Evolutionary conservation across 805 yeast species (phyloP).

Genomic region (Candida odintsovae): DNA sequence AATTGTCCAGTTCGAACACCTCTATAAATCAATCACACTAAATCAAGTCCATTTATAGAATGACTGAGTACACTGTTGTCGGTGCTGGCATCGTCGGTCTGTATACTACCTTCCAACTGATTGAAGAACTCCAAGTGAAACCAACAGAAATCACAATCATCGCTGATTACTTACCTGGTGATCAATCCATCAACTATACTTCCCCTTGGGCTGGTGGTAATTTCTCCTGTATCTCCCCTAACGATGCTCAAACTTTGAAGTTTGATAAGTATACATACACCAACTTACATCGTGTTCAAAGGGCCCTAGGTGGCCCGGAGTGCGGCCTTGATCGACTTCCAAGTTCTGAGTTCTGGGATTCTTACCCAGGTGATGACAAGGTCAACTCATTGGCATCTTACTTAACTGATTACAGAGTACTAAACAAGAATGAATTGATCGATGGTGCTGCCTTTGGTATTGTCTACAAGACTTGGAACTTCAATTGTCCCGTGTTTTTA

Average conservation of each 20-base stretch:
- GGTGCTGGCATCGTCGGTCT: conserved; percentile 67
- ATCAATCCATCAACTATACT: conserved; percentile 64
- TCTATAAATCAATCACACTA: not conserved
- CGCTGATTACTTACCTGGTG: conserved; percentile 74
- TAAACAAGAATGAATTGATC: conserved; percentile 37
- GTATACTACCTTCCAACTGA: conserved; percentile 49
- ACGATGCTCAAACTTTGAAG: conserved; percentile 41
- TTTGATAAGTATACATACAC: conserved; percentile 56
- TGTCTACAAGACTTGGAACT: conserved; percentile 53
- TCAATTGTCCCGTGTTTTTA: conserved; percentile 64
- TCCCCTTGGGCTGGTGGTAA: conserved; percentile 80
- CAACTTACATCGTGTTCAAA: conserved; percentile 38
- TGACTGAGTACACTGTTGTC: conserved; percentile 23
- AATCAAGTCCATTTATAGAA: not conserved
- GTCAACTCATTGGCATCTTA: conserved; percentile 42
- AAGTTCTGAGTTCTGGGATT: conserved; percentile 59
- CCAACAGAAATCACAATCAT: conserved; percentile 45
- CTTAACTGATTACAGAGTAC: conserved; percentile 38
- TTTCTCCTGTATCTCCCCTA: conserved; percentile 55
- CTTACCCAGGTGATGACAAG: conserved; percentile 39
- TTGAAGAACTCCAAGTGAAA: conserved; percentile 34
- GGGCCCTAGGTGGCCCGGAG: conserved; percentile 36
- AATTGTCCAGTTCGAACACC: not conserved
- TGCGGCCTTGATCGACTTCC: conserved; percentile 50
- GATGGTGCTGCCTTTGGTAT: conserved; percentile 53